A percentile compares a stretch with the other conserved stretches of the same genome.
Conservation (phyloP, 257 asterid genomes). For the Salvia splendens region DNA sequence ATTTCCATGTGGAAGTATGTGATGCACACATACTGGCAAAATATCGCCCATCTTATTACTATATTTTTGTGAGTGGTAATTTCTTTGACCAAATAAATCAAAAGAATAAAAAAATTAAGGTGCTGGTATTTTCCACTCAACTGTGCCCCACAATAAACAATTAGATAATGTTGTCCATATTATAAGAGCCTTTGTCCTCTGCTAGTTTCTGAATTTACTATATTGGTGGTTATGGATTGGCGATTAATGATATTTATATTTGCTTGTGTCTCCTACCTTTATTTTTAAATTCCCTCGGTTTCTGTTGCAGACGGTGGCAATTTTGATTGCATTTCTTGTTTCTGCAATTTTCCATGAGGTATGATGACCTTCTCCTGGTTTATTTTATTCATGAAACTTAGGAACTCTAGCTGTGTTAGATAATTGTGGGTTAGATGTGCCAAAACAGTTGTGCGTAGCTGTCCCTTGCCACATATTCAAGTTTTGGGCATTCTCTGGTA, state of each 20-base stretch:
- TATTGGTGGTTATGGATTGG: background rate
- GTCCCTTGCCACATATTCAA: slow-evolving; percentile 97
- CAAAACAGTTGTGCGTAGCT: slow-evolving; percentile 79
- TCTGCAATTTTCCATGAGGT: slow-evolving; percentile 99
- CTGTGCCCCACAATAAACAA: background rate
- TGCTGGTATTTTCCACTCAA: background rate
- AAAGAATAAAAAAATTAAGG: background rate
- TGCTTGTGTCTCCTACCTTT: slow-evolving; percentile 21
- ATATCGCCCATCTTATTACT: background rate
- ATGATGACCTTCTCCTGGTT: slow-evolving; percentile 17
- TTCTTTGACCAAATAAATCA: slow-evolving; percentile 10
- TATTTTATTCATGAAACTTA: slow-evolving; percentile 26
- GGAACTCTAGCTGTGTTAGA: slow-evolving; percentile 9
- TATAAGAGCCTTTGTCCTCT: background rate
- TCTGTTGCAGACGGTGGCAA: slow-evolving; percentile 69
- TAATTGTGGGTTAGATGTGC: slow-evolving; percentile 32
- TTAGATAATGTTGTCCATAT: background rate
- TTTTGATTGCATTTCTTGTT: slow-evolving; percentile 76
- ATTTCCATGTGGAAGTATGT: background rate
- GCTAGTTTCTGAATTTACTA: slow-evolving; percentile 2
- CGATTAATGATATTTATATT: slow-evolving; percentile 8
- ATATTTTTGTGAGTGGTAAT: too few species aligned
- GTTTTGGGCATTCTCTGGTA: slow-evolving; percentile 93
- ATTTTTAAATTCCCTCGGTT: slow-evolving; percentile 23
- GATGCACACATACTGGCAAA: background rate